Evolutionary conservation across 2,329 filamentous ascomycete species (phyloP), one percentile per base, ranked within the genome.

Genomic region (Fusarium sp.): DNA sequence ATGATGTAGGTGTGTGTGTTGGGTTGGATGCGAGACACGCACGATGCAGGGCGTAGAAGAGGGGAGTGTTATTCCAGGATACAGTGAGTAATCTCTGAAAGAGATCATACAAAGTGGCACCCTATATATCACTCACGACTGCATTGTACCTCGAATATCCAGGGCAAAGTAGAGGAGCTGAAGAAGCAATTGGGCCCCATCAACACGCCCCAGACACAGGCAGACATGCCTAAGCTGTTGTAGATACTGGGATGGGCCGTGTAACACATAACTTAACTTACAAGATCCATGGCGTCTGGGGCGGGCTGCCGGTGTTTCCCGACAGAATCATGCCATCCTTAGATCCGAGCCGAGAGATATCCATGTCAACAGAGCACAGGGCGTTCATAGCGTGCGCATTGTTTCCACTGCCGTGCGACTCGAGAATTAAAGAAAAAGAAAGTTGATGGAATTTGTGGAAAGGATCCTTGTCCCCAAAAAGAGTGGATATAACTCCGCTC

Each of bases 321-420:
- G 73, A 75, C 57, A 44, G 56, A 71, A 75, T 75, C 73, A 74
- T 71, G 73, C 63, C 73, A 75, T 75, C 49, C 52, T 63, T 61
- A 34, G 64, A 74, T 69, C 58, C 54, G 71, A 67, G 52, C 67
- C 62, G 58, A 58, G 59, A 46, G 24, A 33, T 18, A 20, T 31
- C 14, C 20, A 61, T 36, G 13, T 51, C 49, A 42, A 61, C 65
- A 51, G 44, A 28, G 18, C 50, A 40, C 24, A 36, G 26, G 38
- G n/a, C 34, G 49, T 20, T 18, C 45, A 34, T n/a, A 39, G 26
- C 28, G 54, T 50, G 36, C 43, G 38, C 31, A 36, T 38, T 20
- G 46, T 52, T 22, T 58, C 55, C 55, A 51, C 45, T 24, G 22
- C 44, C 22, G 55, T 52, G 46, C 55, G 22, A 51, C 24, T 45